Evolutionary conservation across 257 asterid genomes (phyloP).

Genomic region (Apocynum venetum): DNA sequence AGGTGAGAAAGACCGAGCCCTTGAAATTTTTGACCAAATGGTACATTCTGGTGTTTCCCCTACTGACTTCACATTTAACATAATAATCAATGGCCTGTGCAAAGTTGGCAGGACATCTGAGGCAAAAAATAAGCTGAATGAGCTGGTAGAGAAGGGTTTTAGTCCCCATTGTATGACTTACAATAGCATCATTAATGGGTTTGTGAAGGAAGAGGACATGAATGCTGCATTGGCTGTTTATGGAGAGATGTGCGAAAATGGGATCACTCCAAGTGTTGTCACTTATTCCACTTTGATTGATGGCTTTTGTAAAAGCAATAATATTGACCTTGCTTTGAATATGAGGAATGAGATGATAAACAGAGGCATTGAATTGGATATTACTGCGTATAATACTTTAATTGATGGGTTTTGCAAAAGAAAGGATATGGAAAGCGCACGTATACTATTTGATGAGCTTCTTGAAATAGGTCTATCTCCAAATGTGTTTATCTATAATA

Average conservation of each 20-base stretch:
- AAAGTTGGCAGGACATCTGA: conserved; percentile 48
- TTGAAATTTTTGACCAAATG: conserved; percentile 55
- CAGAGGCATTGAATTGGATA: conserved; percentile 60
- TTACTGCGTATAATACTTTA: conserved; percentile 53
- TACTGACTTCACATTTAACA: conserved; percentile 51
- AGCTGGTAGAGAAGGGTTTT: conserved; percentile 44
- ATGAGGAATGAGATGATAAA: conserved; percentile 54
- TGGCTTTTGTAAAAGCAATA: conserved; percentile 55
- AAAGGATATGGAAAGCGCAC: conserved; percentile 61
- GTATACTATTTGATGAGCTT: conserved; percentile 59
- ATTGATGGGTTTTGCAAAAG: conserved; percentile 76
- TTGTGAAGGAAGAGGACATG: conserved; percentile 52
- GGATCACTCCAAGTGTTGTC: conserved; percentile 49
- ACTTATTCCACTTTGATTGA: conserved; percentile 68
- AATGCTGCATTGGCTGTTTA: conserved; percentile 55
- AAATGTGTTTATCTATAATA: conserved; percentile 56
- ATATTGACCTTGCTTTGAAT: conserved; percentile 45
- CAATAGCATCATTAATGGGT: conserved; percentile 70
- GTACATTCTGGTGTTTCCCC: conserved; percentile 47
- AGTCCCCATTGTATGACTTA: conserved; percentile 54
- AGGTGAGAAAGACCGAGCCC: conserved; percentile 52
- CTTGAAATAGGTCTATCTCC: conserved; percentile 63
- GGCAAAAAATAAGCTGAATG: conserved; percentile 48
- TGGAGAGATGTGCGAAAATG: conserved; percentile 49
- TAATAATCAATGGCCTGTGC: conserved; percentile 57